Percentiles rank a stretch among this genome's conserved stretches.
These are phyloP conservation scores for Ambrosia hybrid DNA, from an alignment of 140 eudicot species.

Conservation along the genomic window DNA sequence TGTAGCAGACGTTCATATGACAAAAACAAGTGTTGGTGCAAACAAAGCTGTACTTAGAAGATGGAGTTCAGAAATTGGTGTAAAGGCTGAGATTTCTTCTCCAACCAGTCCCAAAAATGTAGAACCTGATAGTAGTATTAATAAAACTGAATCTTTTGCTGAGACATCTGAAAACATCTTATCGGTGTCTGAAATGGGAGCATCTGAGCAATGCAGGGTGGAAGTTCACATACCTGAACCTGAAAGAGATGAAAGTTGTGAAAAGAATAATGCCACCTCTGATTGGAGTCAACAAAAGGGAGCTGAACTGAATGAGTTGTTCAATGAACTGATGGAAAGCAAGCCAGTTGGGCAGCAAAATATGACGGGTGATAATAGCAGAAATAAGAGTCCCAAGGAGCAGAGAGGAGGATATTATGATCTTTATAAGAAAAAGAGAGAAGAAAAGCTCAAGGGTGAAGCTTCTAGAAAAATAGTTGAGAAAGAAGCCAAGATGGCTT, in stretches of 20 bases:
- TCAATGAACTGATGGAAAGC: constrained; percentile 63
- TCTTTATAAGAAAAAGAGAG: constrained; percentile 66
- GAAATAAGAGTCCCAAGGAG: constrained; percentile 42
- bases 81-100: constrained; percentile 34
- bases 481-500: constrained; percentile 54
- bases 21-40: constrained; percentile 44
- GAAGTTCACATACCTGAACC: constrained; percentile 34
- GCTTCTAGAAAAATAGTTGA: constrained; percentile 52
- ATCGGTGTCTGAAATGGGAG: constrained; percentile 31
- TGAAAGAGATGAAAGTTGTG: constrained; percentile 42
- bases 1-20: constrained; percentile 50
- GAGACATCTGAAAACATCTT: constrained; percentile 33
- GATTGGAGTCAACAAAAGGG: too few species aligned
- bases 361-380: constrained; percentile 32
- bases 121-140: constrained; percentile 20
- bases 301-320: constrained; percentile 40
- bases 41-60: constrained; percentile 73
- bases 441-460: constrained; percentile 62
- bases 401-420: constrained; percentile 62
- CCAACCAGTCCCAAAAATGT: constrained; percentile 33
- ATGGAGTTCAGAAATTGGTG: constrained; percentile 78
- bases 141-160: constrained; percentile 26
- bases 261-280: constrained; percentile 13
- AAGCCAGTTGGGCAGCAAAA: constrained; percentile 35
- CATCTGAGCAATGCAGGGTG: constrained; percentile 19